A percentile compares a stretch with the other conserved stretches of the same genome.
Evolutionary conservation across 208 protist genomes (phyloP).

Genomic region (Leishmania gerbilli): DNA sequence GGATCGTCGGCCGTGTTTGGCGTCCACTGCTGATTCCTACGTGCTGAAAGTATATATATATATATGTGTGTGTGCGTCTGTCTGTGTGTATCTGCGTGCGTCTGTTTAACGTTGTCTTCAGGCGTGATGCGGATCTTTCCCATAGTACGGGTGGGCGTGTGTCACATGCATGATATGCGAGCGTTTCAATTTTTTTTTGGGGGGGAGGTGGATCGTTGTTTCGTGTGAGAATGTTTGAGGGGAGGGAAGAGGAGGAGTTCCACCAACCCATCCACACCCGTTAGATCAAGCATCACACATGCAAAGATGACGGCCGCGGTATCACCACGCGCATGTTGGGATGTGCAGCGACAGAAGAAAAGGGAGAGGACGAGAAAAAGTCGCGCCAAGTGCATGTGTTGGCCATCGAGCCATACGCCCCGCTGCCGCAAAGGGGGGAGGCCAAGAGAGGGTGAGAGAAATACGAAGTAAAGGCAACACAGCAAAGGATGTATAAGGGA

Average conservation of each 20-base stretch:
- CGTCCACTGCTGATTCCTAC: neutral
- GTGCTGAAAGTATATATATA: neutral
- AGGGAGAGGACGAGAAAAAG: neutral
- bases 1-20: no score
- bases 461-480: neutral
- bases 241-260: neutral
- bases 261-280: neutral
- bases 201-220: no score
- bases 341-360: neutral
- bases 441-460: conserved; percentile 5
- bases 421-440: no score
- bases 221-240: neutral
- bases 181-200: no score
- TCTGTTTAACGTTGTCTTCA: neutral
- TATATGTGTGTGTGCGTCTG: neutral
- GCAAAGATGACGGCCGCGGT: neutral
- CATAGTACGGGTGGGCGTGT: no score
- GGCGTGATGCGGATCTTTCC: no score
- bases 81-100: neutral
- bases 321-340: neutral
- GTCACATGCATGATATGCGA: no score
- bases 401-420: neutral
- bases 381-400: neutral
- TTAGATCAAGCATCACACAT: neutral
- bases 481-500: neutral